phyloP scores from a whole-genome alignment of 495 filamentous ascomycete genomes.

The Trichodelitschia bisporula region DNA sequence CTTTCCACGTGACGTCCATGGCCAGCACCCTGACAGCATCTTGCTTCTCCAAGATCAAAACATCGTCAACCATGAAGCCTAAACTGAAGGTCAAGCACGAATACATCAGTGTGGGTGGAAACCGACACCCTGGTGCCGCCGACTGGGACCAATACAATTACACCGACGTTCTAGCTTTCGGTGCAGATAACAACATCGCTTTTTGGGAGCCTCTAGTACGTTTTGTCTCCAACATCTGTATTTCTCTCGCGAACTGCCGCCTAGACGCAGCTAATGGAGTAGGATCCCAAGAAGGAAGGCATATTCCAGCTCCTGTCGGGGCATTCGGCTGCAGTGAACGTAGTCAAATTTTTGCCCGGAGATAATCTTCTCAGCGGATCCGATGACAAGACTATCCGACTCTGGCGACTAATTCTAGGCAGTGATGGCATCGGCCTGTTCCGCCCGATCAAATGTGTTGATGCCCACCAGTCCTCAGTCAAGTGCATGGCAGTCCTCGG shows the following conservation, averaged over 20 bases:
- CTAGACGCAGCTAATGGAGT: slow-evolving; percentile 1
- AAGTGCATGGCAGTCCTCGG: slow-evolving; percentile 46
- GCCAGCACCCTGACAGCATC: too few relatives aligned
- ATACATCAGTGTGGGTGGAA: slow-evolving; percentile 70
- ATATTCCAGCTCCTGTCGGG: slow-evolving; percentile 48
- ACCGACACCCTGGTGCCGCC: slow-evolving; percentile 67
- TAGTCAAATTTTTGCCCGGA: slow-evolving; percentile 46
- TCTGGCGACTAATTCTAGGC: slow-evolving; percentile 29
- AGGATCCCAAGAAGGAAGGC: slow-evolving; percentile 29
- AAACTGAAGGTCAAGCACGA: slow-evolving; percentile 10
- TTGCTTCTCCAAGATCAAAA: neutral
- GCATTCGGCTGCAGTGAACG: slow-evolving; percentile 63
- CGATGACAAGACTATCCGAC: slow-evolving; percentile 49
- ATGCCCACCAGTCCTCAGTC: slow-evolving; percentile 47
- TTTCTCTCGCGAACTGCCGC: neutral
- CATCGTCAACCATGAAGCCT: neutral
- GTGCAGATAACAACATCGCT: slow-evolving; percentile 68
- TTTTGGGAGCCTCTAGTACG: slow-evolving; percentile 68
- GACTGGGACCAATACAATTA: slow-evolving; percentile 58
- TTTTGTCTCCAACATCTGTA: slow-evolving; percentile 3
- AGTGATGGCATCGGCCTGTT: slow-evolving; percentile 11
- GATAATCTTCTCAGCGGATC: slow-evolving; percentile 52
- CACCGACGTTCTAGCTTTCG: slow-evolving; percentile 58
- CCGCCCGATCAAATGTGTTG: slow-evolving; percentile 21
- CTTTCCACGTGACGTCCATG: too few relatives aligned